Evolutionary conservation across 106 monocot genomes (phyloP), one percentile per base, ranked within the genome.

Genomic region (Dendrobium nobile): DNA sequence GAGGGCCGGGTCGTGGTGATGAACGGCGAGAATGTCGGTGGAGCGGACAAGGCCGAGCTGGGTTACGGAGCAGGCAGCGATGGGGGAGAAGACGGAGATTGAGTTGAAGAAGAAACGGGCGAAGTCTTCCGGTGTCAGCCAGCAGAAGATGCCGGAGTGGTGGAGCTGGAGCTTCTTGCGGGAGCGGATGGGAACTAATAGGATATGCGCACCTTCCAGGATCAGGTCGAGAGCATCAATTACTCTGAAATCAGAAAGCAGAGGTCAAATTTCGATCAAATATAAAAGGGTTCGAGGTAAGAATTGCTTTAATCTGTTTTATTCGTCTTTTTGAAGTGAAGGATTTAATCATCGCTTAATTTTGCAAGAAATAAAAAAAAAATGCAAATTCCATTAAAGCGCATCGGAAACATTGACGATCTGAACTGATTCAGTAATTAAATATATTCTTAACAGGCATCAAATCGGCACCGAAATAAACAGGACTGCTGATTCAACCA

Each of bases 31-130:
- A 26, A 72, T 54, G 7, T 77, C 82, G 10, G 78, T 78, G 42
- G 81, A 75, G 48, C 79, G 85, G 19, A 90, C 85, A 75, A 87
- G 81, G 61, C 79, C 84, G 73, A 90, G 87, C 2, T 61, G 10
- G 37, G 90, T 83, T 31, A 90, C 82, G 20, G 90, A 82, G 54
- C 77, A 87, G 5, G 85, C 13, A 4, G 85, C 67, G 42, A 79
- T 59, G 18, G 82, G 61, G n/a, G 85, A 83, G 82, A 90, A 83
- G 22, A 85, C 18, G 41, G 81, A 80, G 76, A 90, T 85, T 48
- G 80, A 85, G 87, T 83, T 84, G 58, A 90, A 81, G 81, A 90
- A 87, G 87, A 87, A 87, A 9, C 89, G 84, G 73, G 82, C 82
- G 17, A 89, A 75, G 80, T 87, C 87, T 75, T 89, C 89, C 47